Percentiles rank a stretch among this genome's conserved stretches.
phyloP scores from a whole-genome alignment of 495 filamentous ascomycete species.

The Penicillium dipodomyicola region DNA sequence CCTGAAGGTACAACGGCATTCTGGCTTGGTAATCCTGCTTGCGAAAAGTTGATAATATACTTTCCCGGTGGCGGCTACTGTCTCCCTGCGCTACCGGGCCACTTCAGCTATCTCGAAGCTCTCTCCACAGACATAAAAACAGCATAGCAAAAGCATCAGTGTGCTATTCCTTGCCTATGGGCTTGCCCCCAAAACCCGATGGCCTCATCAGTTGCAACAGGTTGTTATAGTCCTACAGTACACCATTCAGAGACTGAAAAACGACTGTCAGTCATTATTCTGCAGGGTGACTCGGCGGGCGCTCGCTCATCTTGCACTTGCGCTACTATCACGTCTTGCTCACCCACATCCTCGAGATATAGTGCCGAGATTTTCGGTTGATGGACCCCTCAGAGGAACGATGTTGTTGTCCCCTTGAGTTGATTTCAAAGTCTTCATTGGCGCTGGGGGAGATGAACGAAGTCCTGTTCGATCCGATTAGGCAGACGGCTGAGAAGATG shows the following conservation, averaged over 20 bases:
- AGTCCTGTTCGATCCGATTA: conserved; percentile 7
- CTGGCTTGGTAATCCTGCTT: conserved; percentile 4
- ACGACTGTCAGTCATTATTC: conserved; percentile 39
- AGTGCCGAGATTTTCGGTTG: conserved; percentile 13
- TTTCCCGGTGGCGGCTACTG: conserved; percentile 13
- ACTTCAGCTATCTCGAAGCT: conserved; percentile 8
- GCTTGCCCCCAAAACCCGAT: conserved; percentile 46
- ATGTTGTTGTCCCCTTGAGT: conserved; percentile 18
- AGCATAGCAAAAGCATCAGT: neutral
- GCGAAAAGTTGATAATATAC: conserved; percentile 12
- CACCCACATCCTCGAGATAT: conserved; percentile 46
- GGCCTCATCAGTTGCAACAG: conserved; percentile 53
- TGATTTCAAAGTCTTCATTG: conserved; percentile 9
- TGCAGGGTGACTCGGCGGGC: conserved; percentile 58
- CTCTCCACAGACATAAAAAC: conserved; percentile 1
- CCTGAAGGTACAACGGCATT: conserved; percentile 1
- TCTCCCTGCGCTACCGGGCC: conserved; percentile 8
- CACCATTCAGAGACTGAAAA: conserved; percentile 35
- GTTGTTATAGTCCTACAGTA: conserved; percentile 42
- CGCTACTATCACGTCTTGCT: conserved; percentile 50
- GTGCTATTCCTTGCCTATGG: conserved; percentile 7
- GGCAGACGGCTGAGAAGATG: neutral
- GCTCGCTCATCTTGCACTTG: conserved; percentile 49
- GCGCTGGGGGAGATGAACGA: conserved; percentile 9
- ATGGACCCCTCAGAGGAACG: conserved; percentile 9